Conservation (phyloP, 148 eudicot genomes). For the Vaccinium darrowii region DNA sequence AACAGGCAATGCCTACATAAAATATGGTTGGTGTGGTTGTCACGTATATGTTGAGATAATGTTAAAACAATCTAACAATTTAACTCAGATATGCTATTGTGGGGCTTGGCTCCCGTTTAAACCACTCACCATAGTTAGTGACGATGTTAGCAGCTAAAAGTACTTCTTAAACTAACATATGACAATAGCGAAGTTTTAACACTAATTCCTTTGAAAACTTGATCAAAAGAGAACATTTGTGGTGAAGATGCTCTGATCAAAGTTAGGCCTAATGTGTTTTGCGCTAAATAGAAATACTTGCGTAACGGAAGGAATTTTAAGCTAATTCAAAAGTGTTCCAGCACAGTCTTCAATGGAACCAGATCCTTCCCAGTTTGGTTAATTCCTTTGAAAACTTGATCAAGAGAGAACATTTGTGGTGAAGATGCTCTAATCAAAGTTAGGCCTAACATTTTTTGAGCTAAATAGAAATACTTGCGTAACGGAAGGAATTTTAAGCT, state of each 20-base stretch:
- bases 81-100: not conserved
- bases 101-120: not conserved
- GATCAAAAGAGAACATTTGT: not conserved
- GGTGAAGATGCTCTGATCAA: not conserved
- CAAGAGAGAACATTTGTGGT: not conserved
- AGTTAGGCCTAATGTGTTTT: not conserved
- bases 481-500: not conserved
- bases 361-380: no score
- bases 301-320: not conserved
- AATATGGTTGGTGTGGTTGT: no score
- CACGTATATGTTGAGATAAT: no score
- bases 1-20: no score
- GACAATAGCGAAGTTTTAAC: not conserved
- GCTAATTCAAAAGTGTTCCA: not conserved
- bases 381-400: not conserved
- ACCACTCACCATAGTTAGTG: not conserved
- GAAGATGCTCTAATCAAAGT: not conserved
- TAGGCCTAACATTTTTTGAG: not conserved
- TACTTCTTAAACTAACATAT: not conserved
- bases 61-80: no score
- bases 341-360: not conserved
- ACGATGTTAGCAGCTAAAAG: not conserved
- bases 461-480: not conserved
- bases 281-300: not conserved
- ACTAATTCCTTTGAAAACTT: not conserved